These are phyloP conservation scores for Panicum virgatum DNA, from an alignment of 202 grass and related monocot species.

Conservation along the genomic window DNA sequence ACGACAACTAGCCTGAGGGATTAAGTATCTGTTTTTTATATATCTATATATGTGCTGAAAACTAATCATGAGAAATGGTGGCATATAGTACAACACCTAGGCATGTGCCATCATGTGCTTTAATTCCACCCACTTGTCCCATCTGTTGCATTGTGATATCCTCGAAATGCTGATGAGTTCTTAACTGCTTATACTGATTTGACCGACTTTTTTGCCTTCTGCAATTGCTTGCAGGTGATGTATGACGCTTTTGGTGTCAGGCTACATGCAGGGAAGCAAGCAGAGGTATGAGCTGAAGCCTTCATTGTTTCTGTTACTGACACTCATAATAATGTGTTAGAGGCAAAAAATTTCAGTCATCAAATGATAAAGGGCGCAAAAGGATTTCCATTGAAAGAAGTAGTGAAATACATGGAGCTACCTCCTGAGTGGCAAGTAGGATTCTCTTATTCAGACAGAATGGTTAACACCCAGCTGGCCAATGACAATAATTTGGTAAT, in stretches of 20 bases:
- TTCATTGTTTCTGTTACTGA: conserved; percentile 25
- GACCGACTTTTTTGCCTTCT: neutral
- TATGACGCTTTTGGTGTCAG: conserved; percentile 98
- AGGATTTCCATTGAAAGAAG: neutral
- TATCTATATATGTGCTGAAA: neutral
- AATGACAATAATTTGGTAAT: conserved; percentile 5
- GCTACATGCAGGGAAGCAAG: conserved; percentile 94
- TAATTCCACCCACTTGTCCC: neutral
- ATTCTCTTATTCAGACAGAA: neutral
- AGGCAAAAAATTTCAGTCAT: neutral
- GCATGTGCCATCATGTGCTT: conserved; percentile 13
- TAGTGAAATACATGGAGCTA: neutral
- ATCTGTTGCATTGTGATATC: neutral
- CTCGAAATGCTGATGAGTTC: neutral
- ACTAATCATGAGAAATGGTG: neutral
- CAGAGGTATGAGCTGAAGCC: conserved; percentile 60
- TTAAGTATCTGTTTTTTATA: neutral
- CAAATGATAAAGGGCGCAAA: neutral
- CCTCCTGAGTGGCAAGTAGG: neutral
- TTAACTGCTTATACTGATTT: neutral
- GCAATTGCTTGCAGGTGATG: conserved; percentile 66
- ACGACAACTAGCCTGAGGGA: neutral
- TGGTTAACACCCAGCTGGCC: neutral
- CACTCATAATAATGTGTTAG: conserved; percentile 25
- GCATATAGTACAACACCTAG: neutral